Percentiles rank a stretch among this genome's conserved stretches.
These are phyloP conservation scores for Ensete glaucum DNA, from an alignment of 176 grass and related monocot genomes.

Conservation along the genomic window DNA sequence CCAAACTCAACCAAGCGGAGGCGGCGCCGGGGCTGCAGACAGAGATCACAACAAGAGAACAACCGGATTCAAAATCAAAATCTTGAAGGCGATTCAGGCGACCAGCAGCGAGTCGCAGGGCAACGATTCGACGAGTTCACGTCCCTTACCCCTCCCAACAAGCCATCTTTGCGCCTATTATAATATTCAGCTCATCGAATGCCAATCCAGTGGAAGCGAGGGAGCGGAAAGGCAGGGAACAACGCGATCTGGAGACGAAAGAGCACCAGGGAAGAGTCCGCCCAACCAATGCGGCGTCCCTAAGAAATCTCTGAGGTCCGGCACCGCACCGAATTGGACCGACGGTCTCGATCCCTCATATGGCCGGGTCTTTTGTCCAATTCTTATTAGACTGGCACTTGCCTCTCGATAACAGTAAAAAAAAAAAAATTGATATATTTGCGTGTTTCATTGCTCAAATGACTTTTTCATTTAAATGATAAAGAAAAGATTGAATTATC, in stretches of 20 bases:
- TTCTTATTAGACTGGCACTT: no score
- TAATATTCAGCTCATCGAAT: constrained; percentile 9
- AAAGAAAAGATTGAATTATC: no score
- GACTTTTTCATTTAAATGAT: no score
- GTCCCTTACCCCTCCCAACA: no score
- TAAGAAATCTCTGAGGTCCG: not conserved
- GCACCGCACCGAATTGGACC: not conserved
- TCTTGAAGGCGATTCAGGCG: no score
- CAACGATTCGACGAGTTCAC: no score
- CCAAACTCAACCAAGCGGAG: not conserved
- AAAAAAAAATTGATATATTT: no score
- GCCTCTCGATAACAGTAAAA: no score
- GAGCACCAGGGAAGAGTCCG: constrained; percentile 16
- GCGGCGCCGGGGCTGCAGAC: not conserved
- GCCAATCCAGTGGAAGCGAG: constrained; percentile 16
- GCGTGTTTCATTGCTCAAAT: no score
- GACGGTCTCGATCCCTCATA: no score
- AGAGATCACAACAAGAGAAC: not conserved
- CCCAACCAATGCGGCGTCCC: constrained; percentile 3
- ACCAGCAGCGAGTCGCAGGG: not conserved
- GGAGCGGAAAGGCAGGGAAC: constrained; percentile 1
- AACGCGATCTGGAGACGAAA: constrained; percentile 9
- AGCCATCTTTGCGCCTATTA: constrained; percentile 4
- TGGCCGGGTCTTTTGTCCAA: no score
- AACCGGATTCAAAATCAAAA: not conserved